These are phyloP conservation scores for Penicillium robsamsonii DNA, from an alignment of 495 filamentous ascomycete species.

Conservation along the genomic window DNA sequence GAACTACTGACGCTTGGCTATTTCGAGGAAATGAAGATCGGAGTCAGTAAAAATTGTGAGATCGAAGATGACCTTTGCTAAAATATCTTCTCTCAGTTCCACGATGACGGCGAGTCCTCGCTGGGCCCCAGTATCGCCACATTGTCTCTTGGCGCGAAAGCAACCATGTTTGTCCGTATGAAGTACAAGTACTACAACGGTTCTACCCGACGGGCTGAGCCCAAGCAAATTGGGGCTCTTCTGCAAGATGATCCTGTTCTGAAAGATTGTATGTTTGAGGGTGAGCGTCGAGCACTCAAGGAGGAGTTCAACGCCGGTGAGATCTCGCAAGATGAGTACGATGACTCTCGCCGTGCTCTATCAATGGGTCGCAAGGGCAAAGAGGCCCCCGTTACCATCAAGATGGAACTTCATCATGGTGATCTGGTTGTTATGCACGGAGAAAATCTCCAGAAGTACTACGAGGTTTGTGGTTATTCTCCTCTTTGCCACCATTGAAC, in stretches of 20 bases:
- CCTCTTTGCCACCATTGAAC: background rate
- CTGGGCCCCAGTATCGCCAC: conserved; percentile 76
- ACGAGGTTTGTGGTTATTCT: conserved; percentile 53
- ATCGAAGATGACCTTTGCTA: conserved; percentile 2
- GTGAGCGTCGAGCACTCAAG: conserved; percentile 40
- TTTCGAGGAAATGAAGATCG: conserved; percentile 65
- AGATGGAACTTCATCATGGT: conserved; percentile 63
- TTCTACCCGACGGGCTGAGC: conserved; percentile 25
- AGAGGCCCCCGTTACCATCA: conserved; percentile 25
- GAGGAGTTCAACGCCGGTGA: conserved; percentile 21
- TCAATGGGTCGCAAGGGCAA: conserved; percentile 13
- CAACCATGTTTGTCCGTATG: conserved; percentile 67
- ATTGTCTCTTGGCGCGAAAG: conserved; percentile 67
- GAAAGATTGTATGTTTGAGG: conserved; percentile 37
- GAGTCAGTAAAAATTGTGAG: conserved; percentile 47
- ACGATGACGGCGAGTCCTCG: conserved; percentile 79
- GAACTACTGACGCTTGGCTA: conserved; percentile 76
- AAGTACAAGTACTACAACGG: conserved; percentile 57
- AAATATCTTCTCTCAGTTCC: conserved; percentile 31
- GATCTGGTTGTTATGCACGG: conserved; percentile 86
- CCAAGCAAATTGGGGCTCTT: background rate
- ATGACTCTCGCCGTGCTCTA: conserved; percentile 13
- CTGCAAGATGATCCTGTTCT: conserved; percentile 30
- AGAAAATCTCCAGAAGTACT: conserved; percentile 63
- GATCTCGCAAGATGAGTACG: conserved; percentile 23